These are phyloP conservation scores for Penicillium mononematosum DNA, from an alignment of 495 filamentous ascomycete species.

Conservation along the genomic window DNA sequence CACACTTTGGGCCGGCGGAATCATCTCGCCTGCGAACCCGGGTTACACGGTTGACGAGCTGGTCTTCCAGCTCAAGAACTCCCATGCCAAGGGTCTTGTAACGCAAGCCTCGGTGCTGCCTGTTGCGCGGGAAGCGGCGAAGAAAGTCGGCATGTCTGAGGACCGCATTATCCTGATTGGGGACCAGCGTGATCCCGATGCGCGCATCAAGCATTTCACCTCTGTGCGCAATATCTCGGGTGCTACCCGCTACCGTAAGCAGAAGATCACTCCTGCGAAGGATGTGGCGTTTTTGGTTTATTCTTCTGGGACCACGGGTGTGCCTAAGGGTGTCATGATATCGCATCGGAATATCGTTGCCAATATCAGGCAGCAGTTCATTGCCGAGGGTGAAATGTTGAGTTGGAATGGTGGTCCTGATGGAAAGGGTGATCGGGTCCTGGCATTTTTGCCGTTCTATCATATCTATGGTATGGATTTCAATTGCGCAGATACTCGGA, in stretches of 20 bases:
- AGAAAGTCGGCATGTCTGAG: slow-evolving; percentile 61
- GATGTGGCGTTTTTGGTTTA: slow-evolving; percentile 72
- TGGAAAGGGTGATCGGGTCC: slow-evolving; percentile 64
- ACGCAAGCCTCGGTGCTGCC: slow-evolving; percentile 66
- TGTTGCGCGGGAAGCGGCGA: slow-evolving; percentile 64
- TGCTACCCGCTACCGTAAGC: slow-evolving; percentile 44
- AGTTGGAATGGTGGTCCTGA: slow-evolving; percentile 58
- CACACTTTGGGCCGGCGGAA: slow-evolving; percentile 78
- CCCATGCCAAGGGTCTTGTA: slow-evolving; percentile 70
- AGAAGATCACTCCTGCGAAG: slow-evolving; percentile 45
- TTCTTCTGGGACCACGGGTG: slow-evolving; percentile 84
- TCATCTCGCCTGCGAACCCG: slow-evolving; percentile 81
- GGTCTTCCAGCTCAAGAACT: slow-evolving; percentile 82
- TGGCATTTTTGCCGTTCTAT: slow-evolving; percentile 90
- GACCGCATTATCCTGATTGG: slow-evolving; percentile 75
- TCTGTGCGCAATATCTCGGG: slow-evolving; percentile 62
- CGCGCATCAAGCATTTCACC: slow-evolving; percentile 71
- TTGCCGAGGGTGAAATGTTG: slow-evolving; percentile 59
- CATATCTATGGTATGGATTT: slow-evolving; percentile 75
- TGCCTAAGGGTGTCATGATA: slow-evolving; percentile 92
- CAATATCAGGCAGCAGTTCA: slow-evolving; percentile 59
- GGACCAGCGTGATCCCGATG: slow-evolving; percentile 60
- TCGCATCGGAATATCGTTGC: slow-evolving; percentile 78
- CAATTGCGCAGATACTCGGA: slow-evolving; percentile 51
- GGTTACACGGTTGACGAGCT: slow-evolving; percentile 84